phyloP scores from a whole-genome alignment of 2,329 filamentous ascomycete species.

The Myrmaecium sp. region DNA sequence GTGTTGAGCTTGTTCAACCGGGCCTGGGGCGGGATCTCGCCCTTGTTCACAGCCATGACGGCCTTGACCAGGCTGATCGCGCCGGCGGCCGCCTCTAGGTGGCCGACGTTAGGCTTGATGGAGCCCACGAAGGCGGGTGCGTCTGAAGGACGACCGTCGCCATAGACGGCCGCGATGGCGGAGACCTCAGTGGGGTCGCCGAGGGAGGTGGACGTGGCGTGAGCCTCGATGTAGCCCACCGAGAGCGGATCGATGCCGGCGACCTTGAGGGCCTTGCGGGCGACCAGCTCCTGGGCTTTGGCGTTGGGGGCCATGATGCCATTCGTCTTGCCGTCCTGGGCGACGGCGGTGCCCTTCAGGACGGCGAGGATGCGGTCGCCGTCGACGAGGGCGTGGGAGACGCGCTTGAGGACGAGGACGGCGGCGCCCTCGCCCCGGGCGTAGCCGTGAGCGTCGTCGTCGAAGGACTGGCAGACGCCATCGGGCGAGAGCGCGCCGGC shows the following conservation, averaged over 20 bases:
- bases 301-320: constrained; percentile 21
- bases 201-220: constrained; percentile 9
- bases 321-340: constrained; percentile 17
- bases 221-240: constrained; percentile 7
- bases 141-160: constrained; percentile 25
- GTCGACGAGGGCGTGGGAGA: constrained; percentile 11
- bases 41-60: constrained; percentile 13
- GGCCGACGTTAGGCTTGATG: constrained; percentile 18
- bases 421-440: constrained; percentile 16
- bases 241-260: constrained; percentile 7
- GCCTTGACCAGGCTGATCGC: constrained; percentile 14
- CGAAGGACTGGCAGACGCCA: constrained; percentile 16
- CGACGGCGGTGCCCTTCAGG: constrained; percentile 14
- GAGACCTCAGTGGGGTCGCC: constrained; percentile 11
- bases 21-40: constrained; percentile 18
- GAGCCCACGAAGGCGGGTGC: constrained; percentile 24
- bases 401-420: constrained; percentile 14
- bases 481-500: constrained; percentile 14
- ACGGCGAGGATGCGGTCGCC: constrained; percentile 16
- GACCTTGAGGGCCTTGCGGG: constrained; percentile 8
- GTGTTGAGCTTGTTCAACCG: constrained; percentile 18
- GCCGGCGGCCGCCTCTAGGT: constrained; percentile 13
- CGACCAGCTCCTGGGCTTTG: constrained; percentile 14
- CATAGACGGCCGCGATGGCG: constrained; percentile 8
- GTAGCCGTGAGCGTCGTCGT: constrained; percentile 15